Evolutionary conservation across 768 basidiomycete species (phyloP).

Genomic region (Roridomyces roridus): DNA sequence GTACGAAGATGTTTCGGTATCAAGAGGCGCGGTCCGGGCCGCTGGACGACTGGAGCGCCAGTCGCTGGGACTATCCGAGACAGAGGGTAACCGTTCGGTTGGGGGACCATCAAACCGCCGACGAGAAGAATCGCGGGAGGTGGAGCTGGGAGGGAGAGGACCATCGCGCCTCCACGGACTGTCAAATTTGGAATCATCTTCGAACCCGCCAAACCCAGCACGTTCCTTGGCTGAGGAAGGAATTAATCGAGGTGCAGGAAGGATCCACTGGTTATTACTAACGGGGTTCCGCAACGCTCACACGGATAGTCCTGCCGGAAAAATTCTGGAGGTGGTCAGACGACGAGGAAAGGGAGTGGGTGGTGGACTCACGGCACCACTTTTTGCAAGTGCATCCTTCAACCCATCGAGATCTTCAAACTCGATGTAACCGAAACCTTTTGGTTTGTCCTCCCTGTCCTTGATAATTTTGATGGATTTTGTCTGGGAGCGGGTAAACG

Average conservation of each 20-base stretch:
- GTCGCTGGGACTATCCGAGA: conserved; percentile 68
- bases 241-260: conserved; percentile 15
- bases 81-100: conserved; percentile 48
- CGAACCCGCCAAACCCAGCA: conserved; percentile 58
- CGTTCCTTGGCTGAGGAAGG: conserved; percentile 74
- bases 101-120: conserved; percentile 69
- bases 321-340: conserved; percentile 53
- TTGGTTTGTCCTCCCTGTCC: conserved; percentile 92
- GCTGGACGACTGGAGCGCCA: conserved; percentile 71
- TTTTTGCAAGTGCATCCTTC: conserved; percentile 80
- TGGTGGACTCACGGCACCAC: conserved; percentile 62
- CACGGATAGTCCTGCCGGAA: conserved; percentile 80
- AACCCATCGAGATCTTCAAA: conserved; percentile 87
- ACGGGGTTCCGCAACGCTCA: conserved; percentile 97
- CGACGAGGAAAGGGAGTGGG: not conserved
- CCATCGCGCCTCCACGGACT: conserved; percentile 88
- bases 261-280: conserved; percentile 42
- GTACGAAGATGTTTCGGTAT: conserved; percentile 52
- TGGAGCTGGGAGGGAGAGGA: conserved; percentile 74
- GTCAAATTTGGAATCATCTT: conserved; percentile 84
- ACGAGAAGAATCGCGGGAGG: conserved; percentile 67
- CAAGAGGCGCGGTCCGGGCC: conserved; percentile 44
- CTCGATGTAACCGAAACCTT: conserved; percentile 98
- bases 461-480: conserved; percentile 92
- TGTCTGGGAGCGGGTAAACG: conserved; percentile 47